phyloP scores from a whole-genome alignment of 2,329 filamentous ascomycete species.

The Chaetomium globosum region DNA sequence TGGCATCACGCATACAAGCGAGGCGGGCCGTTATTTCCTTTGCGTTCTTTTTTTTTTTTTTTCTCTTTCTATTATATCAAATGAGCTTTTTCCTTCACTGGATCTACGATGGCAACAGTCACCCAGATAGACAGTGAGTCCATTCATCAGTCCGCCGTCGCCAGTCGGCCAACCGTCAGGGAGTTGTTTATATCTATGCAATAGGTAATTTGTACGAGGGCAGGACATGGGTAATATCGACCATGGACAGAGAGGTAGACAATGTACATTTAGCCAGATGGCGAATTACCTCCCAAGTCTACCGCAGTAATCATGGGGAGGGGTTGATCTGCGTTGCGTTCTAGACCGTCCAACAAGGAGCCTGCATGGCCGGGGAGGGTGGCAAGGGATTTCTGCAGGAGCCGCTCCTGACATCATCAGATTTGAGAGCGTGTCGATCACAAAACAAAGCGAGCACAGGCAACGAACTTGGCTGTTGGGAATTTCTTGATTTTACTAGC shows the following conservation, averaged over 20 bases:
- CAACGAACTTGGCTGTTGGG: background rate
- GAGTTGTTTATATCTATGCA: background rate
- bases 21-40: background rate
- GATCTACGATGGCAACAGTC: background rate
- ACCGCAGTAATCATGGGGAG: background rate
- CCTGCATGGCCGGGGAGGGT: no score
- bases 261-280: background rate
- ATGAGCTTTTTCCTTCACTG: background rate
- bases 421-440: background rate
- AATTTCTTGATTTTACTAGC: constrained; percentile 21
- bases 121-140: background rate
- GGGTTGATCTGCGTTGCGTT: background rate
- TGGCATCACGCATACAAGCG: no score
- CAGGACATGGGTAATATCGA: background rate
- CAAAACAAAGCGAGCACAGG: background rate
- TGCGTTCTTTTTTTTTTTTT: background rate
- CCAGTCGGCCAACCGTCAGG: background rate
- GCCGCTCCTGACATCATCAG: background rate
- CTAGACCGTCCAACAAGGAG: no score
- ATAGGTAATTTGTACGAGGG: background rate
- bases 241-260: background rate
- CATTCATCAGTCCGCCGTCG: background rate
- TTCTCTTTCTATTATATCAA: background rate
- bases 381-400: no score
- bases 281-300: background rate